phyloP scores from a whole-genome alignment of 805 yeast genomes.

The Kodamaea kaohsiungensis region DNA sequence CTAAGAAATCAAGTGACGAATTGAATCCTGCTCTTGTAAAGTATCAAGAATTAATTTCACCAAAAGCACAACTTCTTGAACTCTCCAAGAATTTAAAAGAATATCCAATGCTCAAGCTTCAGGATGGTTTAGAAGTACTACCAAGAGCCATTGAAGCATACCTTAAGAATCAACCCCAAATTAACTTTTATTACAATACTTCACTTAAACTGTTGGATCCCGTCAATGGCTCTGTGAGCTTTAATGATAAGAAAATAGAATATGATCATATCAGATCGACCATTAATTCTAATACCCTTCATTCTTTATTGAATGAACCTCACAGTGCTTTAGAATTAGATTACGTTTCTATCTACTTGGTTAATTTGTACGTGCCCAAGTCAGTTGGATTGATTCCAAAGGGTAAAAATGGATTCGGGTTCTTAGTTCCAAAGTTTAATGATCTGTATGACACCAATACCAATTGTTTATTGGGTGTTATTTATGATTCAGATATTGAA shows the following conservation, averaged over 20 bases:
- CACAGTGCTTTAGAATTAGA: slow-evolving; percentile 23
- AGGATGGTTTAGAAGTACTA: slow-evolving; percentile 56
- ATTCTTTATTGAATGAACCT: slow-evolving; percentile 27
- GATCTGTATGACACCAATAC: slow-evolving; percentile 39
- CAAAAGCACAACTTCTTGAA: slow-evolving; percentile 37
- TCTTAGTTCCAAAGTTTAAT: slow-evolving; percentile 62
- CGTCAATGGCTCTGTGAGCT: slow-evolving; percentile 13
- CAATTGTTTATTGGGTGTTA: slow-evolving; percentile 74
- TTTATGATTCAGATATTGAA: slow-evolving; percentile 87
- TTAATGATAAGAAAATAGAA: neutral
- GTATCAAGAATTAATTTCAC: slow-evolving; percentile 44
- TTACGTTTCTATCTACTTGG: slow-evolving; percentile 59
- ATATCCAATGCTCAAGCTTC: slow-evolving; percentile 63
- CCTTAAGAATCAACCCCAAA: slow-evolving; percentile 40
- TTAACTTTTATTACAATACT: slow-evolving; percentile 35
- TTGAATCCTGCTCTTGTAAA: slow-evolving; percentile 21
- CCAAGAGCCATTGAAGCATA: slow-evolving; percentile 45
- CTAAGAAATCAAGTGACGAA: neutral
- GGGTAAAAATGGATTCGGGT: slow-evolving; percentile 75
- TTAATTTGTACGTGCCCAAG: slow-evolving; percentile 58
- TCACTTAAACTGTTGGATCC: slow-evolving; percentile 24
- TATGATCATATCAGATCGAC: slow-evolving; percentile 66
- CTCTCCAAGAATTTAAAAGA: slow-evolving; percentile 43
- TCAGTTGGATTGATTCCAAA: slow-evolving; percentile 36
- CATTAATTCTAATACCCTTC: slow-evolving; percentile 45